Evolutionary conservation across 495 filamentous ascomycete genomes (phyloP).

Genomic region (Neurospora cerealis): DNA sequence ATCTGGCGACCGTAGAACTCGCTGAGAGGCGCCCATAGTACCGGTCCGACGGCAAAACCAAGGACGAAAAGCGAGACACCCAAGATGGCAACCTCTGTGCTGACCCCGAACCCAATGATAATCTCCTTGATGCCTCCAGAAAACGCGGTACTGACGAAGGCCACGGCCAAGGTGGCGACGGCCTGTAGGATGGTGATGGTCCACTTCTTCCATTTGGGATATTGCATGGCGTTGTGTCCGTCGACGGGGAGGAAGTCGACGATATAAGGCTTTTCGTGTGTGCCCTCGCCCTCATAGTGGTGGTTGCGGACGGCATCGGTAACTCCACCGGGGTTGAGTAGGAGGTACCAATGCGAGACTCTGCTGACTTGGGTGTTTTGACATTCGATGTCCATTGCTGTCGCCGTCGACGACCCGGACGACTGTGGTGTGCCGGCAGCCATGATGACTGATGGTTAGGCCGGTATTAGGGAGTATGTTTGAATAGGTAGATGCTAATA

Average conservation of each 20-base stretch:
- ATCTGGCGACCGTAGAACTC: conserved; percentile 65
- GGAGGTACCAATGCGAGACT: conserved; percentile 14
- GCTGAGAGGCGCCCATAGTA: conserved; percentile 54
- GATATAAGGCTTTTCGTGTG: conserved; percentile 60
- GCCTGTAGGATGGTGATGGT: conserved; percentile 54
- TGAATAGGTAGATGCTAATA: neutral
- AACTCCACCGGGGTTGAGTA: conserved; percentile 30
- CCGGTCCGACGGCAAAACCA: conserved; percentile 58
- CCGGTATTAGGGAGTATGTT: neutral
- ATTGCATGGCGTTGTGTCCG: conserved; percentile 62
- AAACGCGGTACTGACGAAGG: conserved; percentile 70
- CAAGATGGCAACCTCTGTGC: conserved; percentile 50
- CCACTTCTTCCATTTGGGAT: conserved; percentile 55
- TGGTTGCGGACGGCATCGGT: conserved; percentile 42
- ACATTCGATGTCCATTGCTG: conserved; percentile 12
- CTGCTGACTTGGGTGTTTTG: conserved; percentile 9
- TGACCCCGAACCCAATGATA: conserved; percentile 47
- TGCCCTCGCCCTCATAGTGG: conserved; percentile 59
- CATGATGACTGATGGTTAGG: neutral
- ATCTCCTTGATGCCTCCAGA: conserved; percentile 60
- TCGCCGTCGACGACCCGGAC: neutral
- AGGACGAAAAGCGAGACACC: conserved; percentile 67
- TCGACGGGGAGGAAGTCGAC: conserved; percentile 68
- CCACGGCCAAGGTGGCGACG: conserved; percentile 59
- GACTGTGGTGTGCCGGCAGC: neutral